Percentiles rank a stretch among this genome's conserved stretches.
Evolutionary conservation across 352 stramenopile species (phyloP).

Genomic region (Pythium periplocum): DNA sequence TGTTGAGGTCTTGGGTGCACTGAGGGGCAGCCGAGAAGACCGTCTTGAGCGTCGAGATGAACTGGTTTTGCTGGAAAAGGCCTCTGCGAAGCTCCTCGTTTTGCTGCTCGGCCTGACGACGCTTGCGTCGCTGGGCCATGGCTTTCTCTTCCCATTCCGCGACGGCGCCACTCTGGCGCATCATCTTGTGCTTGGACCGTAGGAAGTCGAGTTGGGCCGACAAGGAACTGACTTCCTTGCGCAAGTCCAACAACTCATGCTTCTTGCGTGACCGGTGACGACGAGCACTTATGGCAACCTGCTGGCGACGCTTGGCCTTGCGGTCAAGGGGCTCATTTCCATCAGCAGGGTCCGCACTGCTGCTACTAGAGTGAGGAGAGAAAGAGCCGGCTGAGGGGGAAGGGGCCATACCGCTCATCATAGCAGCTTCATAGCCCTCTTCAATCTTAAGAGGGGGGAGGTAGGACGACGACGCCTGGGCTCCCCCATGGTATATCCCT

Average conservation of each 20-base stretch:
- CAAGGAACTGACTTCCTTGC: constrained; percentile 33
- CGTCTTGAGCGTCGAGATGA: constrained; percentile 32
- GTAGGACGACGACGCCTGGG: no score
- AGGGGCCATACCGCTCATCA: neutral
- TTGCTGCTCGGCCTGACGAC: constrained; percentile 22
- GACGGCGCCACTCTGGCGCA: constrained; percentile 14
- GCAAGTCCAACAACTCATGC: constrained; percentile 42
- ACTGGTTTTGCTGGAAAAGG: constrained; percentile 41
- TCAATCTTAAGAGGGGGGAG: no score
- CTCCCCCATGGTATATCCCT: no score
- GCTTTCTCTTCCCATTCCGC: constrained; percentile 38
- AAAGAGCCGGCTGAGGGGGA: neutral
- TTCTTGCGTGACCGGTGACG: constrained; percentile 54
- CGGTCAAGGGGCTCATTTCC: constrained; percentile 27
- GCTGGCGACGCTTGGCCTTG: constrained; percentile 38
- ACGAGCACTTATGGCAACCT: constrained; percentile 42
- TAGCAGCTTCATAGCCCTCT: no score
- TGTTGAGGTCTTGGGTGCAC: constrained; percentile 32
- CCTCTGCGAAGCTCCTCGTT: constrained; percentile 46
- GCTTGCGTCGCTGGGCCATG: constrained; percentile 35
- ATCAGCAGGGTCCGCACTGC: constrained; percentile 15
- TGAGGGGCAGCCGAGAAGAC: constrained; percentile 26
- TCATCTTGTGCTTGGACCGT: constrained; percentile 31
- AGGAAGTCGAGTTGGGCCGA: constrained; percentile 31
- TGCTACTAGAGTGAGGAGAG: constrained; percentile 20